Evolutionary conservation across 2,329 filamentous ascomycete species (phyloP).

Genomic region (Ilyonectria sp.): DNA sequence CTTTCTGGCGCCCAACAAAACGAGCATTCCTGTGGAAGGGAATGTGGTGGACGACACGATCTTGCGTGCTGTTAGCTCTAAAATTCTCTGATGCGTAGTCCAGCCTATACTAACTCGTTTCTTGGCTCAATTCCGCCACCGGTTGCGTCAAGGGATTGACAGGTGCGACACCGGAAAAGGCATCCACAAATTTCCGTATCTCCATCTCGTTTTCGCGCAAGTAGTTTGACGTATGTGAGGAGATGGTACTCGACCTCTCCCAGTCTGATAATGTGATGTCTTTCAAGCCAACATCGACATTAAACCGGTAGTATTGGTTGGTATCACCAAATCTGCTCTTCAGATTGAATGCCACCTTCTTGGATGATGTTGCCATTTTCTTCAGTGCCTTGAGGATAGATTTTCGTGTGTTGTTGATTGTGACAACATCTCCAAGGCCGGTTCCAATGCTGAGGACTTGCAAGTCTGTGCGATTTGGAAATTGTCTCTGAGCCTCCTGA

Average conservation of each 20-base stretch:
- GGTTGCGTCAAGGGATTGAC: neutral
- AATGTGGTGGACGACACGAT: neutral
- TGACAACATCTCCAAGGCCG: constrained; percentile 1
- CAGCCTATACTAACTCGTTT: neutral
- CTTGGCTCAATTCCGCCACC: neutral
- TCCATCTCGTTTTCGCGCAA: constrained; percentile 25
- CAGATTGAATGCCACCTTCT: constrained; percentile 7
- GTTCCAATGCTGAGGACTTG: constrained; percentile 13
- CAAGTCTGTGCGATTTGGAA: constrained; percentile 32
- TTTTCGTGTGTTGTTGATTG: neutral
- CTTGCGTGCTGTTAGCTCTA: constrained; percentile 2
- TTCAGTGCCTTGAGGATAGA: constrained; percentile 11
- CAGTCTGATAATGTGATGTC: constrained; percentile 47
- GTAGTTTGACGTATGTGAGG: constrained; percentile 42
- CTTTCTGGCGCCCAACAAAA: neutral
- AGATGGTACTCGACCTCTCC: constrained; percentile 43
- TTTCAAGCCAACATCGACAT: constrained; percentile 47
- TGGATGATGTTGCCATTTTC: constrained; percentile 6
- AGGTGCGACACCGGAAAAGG: neutral
- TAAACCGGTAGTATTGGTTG: constrained; percentile 46
- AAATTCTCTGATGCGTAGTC: neutral
- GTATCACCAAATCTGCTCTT: constrained; percentile 35
- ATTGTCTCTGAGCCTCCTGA: constrained; percentile 45
- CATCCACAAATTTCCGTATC: constrained; percentile 8
- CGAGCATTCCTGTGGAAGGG: neutral